Base-by-base conservation (phyloP, 345 rosid genomes). In the Populus simonii region DNA sequence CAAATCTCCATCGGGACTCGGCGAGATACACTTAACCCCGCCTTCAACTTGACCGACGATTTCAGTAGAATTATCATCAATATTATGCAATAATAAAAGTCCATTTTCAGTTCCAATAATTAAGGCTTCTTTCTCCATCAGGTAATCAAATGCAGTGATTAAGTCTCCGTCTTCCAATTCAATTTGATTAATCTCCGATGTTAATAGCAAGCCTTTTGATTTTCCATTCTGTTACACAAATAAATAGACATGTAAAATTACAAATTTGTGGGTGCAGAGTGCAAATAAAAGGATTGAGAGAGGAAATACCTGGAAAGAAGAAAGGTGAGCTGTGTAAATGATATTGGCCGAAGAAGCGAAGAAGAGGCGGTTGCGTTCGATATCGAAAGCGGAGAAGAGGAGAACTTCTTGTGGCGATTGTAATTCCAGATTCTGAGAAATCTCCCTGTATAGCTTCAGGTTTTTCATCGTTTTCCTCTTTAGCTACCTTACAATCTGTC, bases 81-180 rank as follows among this genome's bases (percentile, higher is more conserved):
- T 90, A 36, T 68, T 80, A 83, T 91, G 92, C 75, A 91, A 81
- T 76, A 90, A 73, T 27, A 96, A 79, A 76, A 85, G 88, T 23
- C 99, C 99, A 79, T 74, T 74, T 71, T 87, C 80, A 51, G 99
- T 92, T 47, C 99, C 99, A 67, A 93, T 47, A 35, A 92, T 76
- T 51, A 96, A 63, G n/a, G 97, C 90, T 82, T 96, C 98, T 86
- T 92, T 92, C 93, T 96, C 97, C 89, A 93, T 86, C 0, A 96
- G 86, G 83, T 90, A 96, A 81, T 93, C 97, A 66, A 90, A 96
- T 20, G 97, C 84, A 16, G 92, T 90, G 77, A 96, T 84, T 76
- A 63, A 65, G 81, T 92, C 95, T 29, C 79, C 95, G 3, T 85
- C 78, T 80, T 90, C 98, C 93, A 93, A 80, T 79, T 84, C 97